Percentiles rank a stretch among this genome's conserved stretches.
These are phyloP conservation scores for Onygenales sp. DNA, from an alignment of 2,329 filamentous ascomycete genomes.

Conservation along the genomic window DNA sequence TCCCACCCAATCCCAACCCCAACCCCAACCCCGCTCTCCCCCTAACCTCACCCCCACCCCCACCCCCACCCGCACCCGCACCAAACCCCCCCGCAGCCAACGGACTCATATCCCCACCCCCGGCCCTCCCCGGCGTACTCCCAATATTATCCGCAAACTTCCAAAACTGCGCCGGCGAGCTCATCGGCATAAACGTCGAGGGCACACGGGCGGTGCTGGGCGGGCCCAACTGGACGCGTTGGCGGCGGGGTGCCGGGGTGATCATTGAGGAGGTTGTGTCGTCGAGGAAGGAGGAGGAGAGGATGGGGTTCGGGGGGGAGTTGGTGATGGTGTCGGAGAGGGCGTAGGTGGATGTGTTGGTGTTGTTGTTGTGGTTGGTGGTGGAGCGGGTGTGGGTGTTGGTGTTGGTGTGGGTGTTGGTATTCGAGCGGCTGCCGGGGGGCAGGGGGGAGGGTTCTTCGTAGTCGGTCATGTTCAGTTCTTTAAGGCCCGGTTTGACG, in stretches of 20 bases:
- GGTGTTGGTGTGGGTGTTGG: slow-evolving; percentile 21
- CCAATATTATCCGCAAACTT: slow-evolving; percentile 36
- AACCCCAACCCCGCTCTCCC: slow-evolving; percentile 14
- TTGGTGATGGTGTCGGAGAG: slow-evolving; percentile 30
- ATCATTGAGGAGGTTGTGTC: slow-evolving; percentile 37
- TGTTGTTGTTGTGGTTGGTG: slow-evolving; percentile 18
- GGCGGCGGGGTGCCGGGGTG: slow-evolving; percentile 39
- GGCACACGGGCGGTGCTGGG: slow-evolving; percentile 41
- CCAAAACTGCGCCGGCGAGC: slow-evolving; percentile 43
- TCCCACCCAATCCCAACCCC: slow-evolving; percentile 9
- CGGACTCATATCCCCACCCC: slow-evolving; percentile 36
- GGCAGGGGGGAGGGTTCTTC: slow-evolving; percentile 36
- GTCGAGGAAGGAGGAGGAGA: slow-evolving; percentile 41
- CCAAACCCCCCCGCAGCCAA: slow-evolving; percentile 16
- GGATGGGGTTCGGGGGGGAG: slow-evolving; percentile 31
- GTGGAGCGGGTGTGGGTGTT: slow-evolving; percentile 24
- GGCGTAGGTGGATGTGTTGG: slow-evolving; percentile 21
- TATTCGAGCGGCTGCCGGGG: slow-evolving; percentile 16
- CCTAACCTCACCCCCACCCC: slow-evolving; percentile 16
- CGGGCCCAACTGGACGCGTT: slow-evolving; percentile 39
- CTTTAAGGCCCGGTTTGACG: slow-evolving; percentile 16
- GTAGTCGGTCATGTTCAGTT: slow-evolving; percentile 20
- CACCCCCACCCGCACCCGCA: too few species aligned
- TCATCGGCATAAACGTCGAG: slow-evolving; percentile 43
- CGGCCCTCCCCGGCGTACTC: slow-evolving; percentile 33